These are phyloP conservation scores for Fistulinella prunicolor DNA, from an alignment of 768 basidiomycete genomes.

Conservation along the genomic window DNA sequence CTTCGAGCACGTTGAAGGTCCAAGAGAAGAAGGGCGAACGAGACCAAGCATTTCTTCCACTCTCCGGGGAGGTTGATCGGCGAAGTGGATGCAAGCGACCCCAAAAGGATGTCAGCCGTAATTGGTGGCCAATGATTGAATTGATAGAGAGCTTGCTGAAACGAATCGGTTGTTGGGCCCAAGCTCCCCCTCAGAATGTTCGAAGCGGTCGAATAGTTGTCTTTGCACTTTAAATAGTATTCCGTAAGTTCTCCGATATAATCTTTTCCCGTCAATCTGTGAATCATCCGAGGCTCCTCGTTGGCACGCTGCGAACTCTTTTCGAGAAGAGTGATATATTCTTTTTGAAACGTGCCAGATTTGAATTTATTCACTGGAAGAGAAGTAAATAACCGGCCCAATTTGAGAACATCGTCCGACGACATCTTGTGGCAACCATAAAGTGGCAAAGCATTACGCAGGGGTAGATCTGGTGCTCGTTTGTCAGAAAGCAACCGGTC, in stretches of 20 bases:
- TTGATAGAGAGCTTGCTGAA: slow-evolving; percentile 4
- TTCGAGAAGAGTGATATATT: neutral
- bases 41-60: too few relatives aligned
- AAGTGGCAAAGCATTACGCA: too few relatives aligned
- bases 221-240: neutral
- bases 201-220: neutral
- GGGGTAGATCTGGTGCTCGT: too few relatives aligned
- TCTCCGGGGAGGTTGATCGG: too few relatives aligned
- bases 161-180: slow-evolving; percentile 5
- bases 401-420: neutral
- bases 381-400: too few relatives aligned
- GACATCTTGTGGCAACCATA: neutral
- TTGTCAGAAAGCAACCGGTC: neutral
- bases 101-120: slow-evolving; percentile 4
- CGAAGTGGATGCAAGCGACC: slow-evolving; percentile 5
- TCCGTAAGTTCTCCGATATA: neutral
- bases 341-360: neutral
- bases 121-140: slow-evolving; percentile 28
- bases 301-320: neutral
- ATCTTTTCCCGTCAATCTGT: too few relatives aligned
- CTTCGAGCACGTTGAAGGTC: too few relatives aligned
- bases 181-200: neutral
- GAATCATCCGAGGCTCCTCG: neutral
- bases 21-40: too few relatives aligned
- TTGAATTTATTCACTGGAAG: too few relatives aligned